A percentile compares a stretch with the other conserved stretches of the same genome.
phyloP scores from a whole-genome alignment of 2,329 filamentous ascomycete genomes.

The Phaeosphaeriaceae sp. region DNA sequence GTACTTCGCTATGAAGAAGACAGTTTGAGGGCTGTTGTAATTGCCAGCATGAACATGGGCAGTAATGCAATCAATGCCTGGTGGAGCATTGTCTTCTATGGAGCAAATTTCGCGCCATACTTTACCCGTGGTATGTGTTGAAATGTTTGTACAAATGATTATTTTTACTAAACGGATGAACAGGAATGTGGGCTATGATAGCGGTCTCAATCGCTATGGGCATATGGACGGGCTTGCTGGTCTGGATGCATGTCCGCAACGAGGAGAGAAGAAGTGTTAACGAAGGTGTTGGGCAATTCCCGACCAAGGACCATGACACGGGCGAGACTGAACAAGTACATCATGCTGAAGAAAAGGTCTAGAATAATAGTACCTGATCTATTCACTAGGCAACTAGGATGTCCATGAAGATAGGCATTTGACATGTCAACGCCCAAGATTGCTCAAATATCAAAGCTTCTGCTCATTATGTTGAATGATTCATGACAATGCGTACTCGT shows the following conservation, averaged over 20 bases:
- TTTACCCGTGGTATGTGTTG: slow-evolving; percentile 66
- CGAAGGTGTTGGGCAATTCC: slow-evolving; percentile 5
- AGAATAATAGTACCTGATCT: neutral
- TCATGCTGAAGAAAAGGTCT: slow-evolving; percentile 15
- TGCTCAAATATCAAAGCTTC: neutral
- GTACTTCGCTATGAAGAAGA: slow-evolving; percentile 69
- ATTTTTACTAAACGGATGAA: too few relatives aligned
- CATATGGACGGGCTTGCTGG: slow-evolving; percentile 64
- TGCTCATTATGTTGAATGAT: slow-evolving; percentile 3
- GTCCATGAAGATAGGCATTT: neutral
- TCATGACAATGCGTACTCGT: slow-evolving; percentile 9
- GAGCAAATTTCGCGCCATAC: slow-evolving; percentile 69
- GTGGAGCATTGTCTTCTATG: slow-evolving; percentile 76
- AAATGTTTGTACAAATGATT: too few relatives aligned
- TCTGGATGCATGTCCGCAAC: slow-evolving; percentile 53
- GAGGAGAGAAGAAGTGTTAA: slow-evolving; percentile 43
- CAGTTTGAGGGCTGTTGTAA: slow-evolving; percentile 68
- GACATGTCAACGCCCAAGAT: neutral
- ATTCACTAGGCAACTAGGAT: neutral
- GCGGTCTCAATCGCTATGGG: slow-evolving; percentile 65
- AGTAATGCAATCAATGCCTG: slow-evolving; percentile 72
- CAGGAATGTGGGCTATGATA: slow-evolving; percentile 71
- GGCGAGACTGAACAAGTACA: slow-evolving; percentile 5
- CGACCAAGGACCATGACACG: slow-evolving; percentile 14
- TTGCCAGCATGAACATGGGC: slow-evolving; percentile 70